These are phyloP conservation scores for Coemansia sp. DNA, from an alignment of 192 early-diverging fungal genomes.

Conservation along the genomic window DNA sequence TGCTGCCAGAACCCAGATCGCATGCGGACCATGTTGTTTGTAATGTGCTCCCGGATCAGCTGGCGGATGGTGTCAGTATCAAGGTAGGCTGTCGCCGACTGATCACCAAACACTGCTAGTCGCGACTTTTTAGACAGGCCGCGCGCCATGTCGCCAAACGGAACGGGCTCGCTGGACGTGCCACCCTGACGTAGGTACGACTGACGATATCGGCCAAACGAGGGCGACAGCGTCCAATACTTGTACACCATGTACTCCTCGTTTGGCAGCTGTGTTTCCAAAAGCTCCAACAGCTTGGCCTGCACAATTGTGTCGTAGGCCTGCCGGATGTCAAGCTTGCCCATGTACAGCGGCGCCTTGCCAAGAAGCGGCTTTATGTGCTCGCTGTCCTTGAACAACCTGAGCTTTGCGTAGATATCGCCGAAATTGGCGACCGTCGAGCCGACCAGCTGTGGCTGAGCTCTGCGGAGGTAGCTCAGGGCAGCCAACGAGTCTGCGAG, in stretches of 20 bases:
- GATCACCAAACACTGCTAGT: constrained; percentile 73
- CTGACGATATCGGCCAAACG: constrained; percentile 25
- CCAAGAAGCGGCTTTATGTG: neutral
- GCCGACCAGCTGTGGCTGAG: constrained; percentile 32
- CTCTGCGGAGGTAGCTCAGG: constrained; percentile 16
- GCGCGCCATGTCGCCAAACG: constrained; percentile 50
- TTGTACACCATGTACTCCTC: constrained; percentile 74
- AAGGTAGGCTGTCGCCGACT: constrained; percentile 63
- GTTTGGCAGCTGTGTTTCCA: constrained; percentile 21
- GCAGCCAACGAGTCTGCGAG: constrained; percentile 34
- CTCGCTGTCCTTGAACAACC: constrained; percentile 33
- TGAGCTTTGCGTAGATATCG: constrained; percentile 55
- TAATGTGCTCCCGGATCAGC: constrained; percentile 67
- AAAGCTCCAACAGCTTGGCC: constrained; percentile 54
- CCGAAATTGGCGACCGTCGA: constrained; percentile 48
- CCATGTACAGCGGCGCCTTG: constrained; percentile 62
- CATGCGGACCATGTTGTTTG: constrained; percentile 68
- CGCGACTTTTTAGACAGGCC: constrained; percentile 52
- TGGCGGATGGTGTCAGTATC: constrained; percentile 51
- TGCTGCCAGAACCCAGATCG: constrained; percentile 69
- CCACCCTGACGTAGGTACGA: constrained; percentile 30
- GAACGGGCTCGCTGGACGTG: constrained; percentile 50
- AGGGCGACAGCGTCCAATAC: constrained; percentile 58
- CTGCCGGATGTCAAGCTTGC: constrained; percentile 79
- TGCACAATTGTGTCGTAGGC: constrained; percentile 89